These are phyloP conservation scores for Chrysoporthe cubensis DNA, from an alignment of 2,329 filamentous ascomycete genomes.

Conservation along the genomic window DNA sequence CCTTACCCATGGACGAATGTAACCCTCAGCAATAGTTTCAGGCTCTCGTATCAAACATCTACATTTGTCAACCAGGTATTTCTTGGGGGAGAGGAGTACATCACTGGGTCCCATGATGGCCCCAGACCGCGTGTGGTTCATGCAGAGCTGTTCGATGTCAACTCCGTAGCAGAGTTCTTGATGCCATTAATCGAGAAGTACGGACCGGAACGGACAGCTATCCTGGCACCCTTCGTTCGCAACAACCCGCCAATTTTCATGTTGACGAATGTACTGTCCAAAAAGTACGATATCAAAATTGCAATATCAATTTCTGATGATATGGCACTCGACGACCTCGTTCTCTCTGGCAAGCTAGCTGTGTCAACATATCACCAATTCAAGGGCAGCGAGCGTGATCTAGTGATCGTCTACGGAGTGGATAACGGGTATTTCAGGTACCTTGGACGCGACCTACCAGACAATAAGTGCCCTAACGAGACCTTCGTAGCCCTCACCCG, in stretches of 20 bases:
- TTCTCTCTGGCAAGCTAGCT: constrained; percentile 36
- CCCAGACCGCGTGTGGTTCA: constrained; percentile 37
- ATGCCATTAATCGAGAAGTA: constrained; percentile 32
- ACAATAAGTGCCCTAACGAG: constrained; percentile 37
- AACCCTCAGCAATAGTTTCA: constrained; percentile 35
- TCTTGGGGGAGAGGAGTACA: constrained; percentile 35
- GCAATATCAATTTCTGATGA: constrained; percentile 34
- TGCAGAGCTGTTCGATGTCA: constrained; percentile 17
- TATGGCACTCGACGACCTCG: constrained; percentile 32
- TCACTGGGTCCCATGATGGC: constrained; percentile 36
- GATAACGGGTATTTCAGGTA: constrained; percentile 35
- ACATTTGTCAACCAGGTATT: constrained; percentile 37
- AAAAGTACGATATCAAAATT: constrained; percentile 31
- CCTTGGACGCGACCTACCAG: constrained; percentile 34
- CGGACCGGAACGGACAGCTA: constrained; percentile 27
- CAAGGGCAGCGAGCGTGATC: constrained; percentile 39
- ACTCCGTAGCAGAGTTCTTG: constrained; percentile 30
- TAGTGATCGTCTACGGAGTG: constrained; percentile 36
- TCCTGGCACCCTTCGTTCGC: constrained; percentile 29
- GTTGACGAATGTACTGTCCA: constrained; percentile 29
- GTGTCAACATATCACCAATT: constrained; percentile 40
- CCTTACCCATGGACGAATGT: constrained; percentile 31
- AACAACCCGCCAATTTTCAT: constrained; percentile 19
- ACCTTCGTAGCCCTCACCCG: constrained; percentile 39
- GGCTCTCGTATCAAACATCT: constrained; percentile 33